Evolutionary conservation across 208 protist genomes (phyloP), one percentile per base, ranked within the genome.

Genomic region (Porcisia deanei): DNA sequence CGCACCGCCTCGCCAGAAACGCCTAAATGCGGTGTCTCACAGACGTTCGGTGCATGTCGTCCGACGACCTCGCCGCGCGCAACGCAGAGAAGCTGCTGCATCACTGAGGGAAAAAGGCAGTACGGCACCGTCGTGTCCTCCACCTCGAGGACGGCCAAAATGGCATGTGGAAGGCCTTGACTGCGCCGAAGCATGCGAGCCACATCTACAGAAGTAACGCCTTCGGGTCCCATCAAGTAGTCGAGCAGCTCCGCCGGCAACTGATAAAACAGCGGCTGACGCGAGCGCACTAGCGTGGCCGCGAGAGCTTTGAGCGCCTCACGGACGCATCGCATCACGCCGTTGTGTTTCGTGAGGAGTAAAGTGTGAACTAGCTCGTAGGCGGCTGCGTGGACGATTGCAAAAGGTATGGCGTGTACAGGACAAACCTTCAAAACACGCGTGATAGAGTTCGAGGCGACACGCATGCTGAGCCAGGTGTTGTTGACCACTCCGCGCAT

Each of bases 401-500:
- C 64, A 34, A 87, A 81, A 5, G 79, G 66, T 37, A 97, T 82
- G 61, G 75, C 25, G 37, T 91, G 82, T 43, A 91, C 70, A 0
- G 71, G 67, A 4, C 83, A 77, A 34, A 89, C 71, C 43, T 67
- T 59, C 6, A 95, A 70, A 0, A 95, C 64, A 60, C 80, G 79
- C 45, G 82, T 78, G 7, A 95, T 71, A 6, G 80, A 76, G 18
- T 75, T 61, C 0, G 94, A 86, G 25, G 85, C 80, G 43, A 88
- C 84, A 14, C 94, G 94, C 49, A 96, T 91, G 67, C 86, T 85
- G 43, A 97, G 87, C 92, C 94, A 97, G 60, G 91, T 94, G 85
- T 95, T 97, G 81, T 97, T 97, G 47, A 96, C 94, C 43, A 97
- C 91, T 22, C 73, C 76, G 6, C 94, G 94, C 87, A 94, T 92